Evolutionary conservation across 345 rosid species (phyloP), one percentile per base, ranked within the genome.

Genomic region (Eucalyptus cloeziana): DNA sequence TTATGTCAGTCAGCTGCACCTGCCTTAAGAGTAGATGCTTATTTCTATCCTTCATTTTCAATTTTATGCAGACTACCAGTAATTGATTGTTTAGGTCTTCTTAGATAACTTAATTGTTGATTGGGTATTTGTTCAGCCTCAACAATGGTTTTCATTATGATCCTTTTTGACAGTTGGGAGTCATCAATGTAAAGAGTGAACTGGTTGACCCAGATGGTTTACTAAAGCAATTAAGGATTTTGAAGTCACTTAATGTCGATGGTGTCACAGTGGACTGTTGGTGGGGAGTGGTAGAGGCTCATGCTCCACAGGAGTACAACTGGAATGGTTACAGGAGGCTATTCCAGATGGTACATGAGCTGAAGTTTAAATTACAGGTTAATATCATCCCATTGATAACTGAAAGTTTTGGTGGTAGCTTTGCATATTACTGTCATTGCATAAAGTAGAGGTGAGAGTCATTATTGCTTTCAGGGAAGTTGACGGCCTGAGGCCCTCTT

Each of bases 211-310:
- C 96, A 86, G 98, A 97, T 88, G 94, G 97, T 89, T 89, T 98
- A 91, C 92, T 94, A 87, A 96, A 96, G 93, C 97, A 96, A 92
- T 93, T 98, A 80, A 94, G 95, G 92, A 91, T 92, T 67, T 93
- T 98, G 93, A 96, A 96, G 90, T 94, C 99, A 88, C 90, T 95
- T 88, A 94, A 94, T 88, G 93, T 96, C 47, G 99, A 98, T 92
- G 99, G 99, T 50, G 94, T 97, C 81, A 94, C 93, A 94, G 97
- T 96, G 87, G 97, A 98, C 91, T 98, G 99, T 93, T 98, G 99
- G 99, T 97, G 99, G 99, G 99, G 99, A 88, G 96, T 98, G 91
- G 99, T 96, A 47, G 99, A 98, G 93, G 97, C 97, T 87, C 96
- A 95, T 91, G 92, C 94, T 71, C 99, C 99, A 8, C 97, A 89